Percentiles rank a stretch among this genome's conserved stretches.
phyloP scores from a whole-genome alignment of 108 stramenopile species.

The Nitzschia sp. region DNA sequence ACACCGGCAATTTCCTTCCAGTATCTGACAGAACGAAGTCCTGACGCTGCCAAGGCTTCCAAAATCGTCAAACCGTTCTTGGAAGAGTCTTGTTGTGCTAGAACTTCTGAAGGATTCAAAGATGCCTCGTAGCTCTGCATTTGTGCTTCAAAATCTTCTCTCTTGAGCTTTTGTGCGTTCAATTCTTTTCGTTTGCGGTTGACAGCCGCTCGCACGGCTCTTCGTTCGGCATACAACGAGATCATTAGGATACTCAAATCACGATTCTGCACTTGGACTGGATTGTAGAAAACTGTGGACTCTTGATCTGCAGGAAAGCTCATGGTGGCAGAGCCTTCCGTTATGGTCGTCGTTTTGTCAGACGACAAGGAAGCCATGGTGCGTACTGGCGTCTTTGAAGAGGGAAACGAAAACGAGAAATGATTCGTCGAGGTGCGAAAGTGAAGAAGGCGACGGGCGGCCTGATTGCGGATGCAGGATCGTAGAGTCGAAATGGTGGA shows the following conservation, averaged over 20 bases:
- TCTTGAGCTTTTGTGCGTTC: conserved; percentile 27
- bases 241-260: conserved; percentile 94
- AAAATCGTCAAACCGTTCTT: conserved; percentile 82
- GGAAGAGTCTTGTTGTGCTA: conserved; percentile 10
- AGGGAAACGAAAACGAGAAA: too few species aligned
- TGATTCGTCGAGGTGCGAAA: too few species aligned
- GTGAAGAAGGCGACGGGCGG: too few species aligned
- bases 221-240: conserved; percentile 79
- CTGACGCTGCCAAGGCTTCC: conserved; percentile 97
- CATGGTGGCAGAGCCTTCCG: conserved; percentile 75
- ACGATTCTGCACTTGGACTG: conserved; percentile 97
- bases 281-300: conserved; percentile 96
- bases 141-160: conserved; percentile 20
- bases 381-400: too few species aligned
- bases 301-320: conserved; percentile 68
- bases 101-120: conserved; percentile 12
- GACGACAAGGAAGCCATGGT: conserved; percentile 1
- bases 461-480: too few species aligned
- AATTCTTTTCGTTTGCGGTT: conserved; percentile 59
- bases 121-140: conserved; percentile 26
- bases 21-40: conserved; percentile 94
- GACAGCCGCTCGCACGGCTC: conserved; percentile 60
- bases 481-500: too few species aligned
- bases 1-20: conserved; percentile 94
- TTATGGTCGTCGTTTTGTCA: conserved; percentile 35